Base-by-base conservation (phyloP, 2,329 filamentous ascomycete genomes). In the Cytospora leucostoma region DNA sequence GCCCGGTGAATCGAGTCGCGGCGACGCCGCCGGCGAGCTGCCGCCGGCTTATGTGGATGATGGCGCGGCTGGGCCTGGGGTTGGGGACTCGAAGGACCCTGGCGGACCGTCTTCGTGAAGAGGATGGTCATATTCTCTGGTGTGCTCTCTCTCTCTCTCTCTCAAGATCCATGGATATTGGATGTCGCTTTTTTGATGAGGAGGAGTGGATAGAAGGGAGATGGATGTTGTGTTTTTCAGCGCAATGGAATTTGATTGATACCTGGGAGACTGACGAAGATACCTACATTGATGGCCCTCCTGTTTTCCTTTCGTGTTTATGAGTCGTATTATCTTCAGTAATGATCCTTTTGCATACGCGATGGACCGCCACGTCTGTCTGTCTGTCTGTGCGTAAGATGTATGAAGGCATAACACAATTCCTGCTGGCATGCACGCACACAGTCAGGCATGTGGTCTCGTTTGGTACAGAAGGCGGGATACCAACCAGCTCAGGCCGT, bases 1-100 rank as follows among this genome's bases (percentile, higher is more conserved):
- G 33, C 56, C 56, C 2, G 50, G 38, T 3, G 63, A 65, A 35
- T 21, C 51, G 59, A 38, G 54, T 19, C 58, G 38, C 2, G 62
- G 53, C 6, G 53, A 34, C 12, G 62, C 50, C n/a, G 37, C 15
- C 2, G 66, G 65, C 2, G 72, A 71, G 15, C 47, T 68, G 37
- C 74, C 71, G 38, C 73, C 73, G 17, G 73, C 72, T 2, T 75
- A 74, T 62, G 70, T 64, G 0, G 70, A 72, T 21, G 67, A 70
- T 4, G 66, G 67, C 1, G 61, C 63, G 15, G 60, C 63, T 12
- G 63, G 58, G 12, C 62, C 67, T 4, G 68, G 64, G 2, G 61
- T 59, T 1, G 68, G 69, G 3, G 72, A 74, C 49, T 69, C 72
- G 62, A 70, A 67, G 33, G 21, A 51, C n/a, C 60, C 60, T 15